Percentiles rank a stretch among this genome's conserved stretches.
These are phyloP conservation scores for Plantago major DNA, from an alignment of 257 asterid species.

Conservation along the genomic window DNA sequence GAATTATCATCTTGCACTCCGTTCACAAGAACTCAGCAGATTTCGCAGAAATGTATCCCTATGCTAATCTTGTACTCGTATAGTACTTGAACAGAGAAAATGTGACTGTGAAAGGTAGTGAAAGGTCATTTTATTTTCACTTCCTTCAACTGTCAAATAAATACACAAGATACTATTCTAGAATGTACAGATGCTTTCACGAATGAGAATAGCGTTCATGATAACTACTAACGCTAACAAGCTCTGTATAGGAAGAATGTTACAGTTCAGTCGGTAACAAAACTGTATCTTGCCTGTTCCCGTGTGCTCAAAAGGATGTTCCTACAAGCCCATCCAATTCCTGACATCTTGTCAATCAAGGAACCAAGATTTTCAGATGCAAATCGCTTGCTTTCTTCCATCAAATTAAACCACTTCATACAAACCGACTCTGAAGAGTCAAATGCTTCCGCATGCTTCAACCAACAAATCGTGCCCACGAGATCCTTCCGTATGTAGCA, in stretches of 20 bases:
- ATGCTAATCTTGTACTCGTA: no score
- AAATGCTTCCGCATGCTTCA: conserved; percentile 26
- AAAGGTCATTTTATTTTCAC: no score
- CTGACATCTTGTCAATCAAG: conserved; percentile 49
- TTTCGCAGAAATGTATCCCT: no score
- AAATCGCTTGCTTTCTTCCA: conserved; percentile 52
- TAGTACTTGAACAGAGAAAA: no score
- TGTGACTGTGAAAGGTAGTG: background rate
- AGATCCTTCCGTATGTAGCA: conserved; percentile 52
- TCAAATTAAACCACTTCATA: conserved; percentile 50
- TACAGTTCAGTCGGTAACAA: conserved; percentile 35
- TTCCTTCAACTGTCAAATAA: background rate
- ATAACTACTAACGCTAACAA: background rate
- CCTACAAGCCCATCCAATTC: conserved; percentile 63
- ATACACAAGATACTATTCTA: no score
- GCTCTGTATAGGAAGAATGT: background rate
- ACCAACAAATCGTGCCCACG: conserved; percentile 23
- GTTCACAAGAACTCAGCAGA: no score
- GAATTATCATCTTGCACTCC: no score
- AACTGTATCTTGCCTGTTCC: conserved; percentile 72
- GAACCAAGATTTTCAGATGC: conserved; percentile 28
- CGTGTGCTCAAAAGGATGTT: conserved; percentile 61
- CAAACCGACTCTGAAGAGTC: conserved; percentile 25
- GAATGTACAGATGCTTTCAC: background rate
- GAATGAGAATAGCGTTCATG: no score